A percentile compares a stretch with the other conserved stretches of the same genome.
These are phyloP conservation scores for Bjerkandera adusta DNA, from an alignment of 1,284 basidiomycete genomes.

Conservation along the genomic window DNA sequence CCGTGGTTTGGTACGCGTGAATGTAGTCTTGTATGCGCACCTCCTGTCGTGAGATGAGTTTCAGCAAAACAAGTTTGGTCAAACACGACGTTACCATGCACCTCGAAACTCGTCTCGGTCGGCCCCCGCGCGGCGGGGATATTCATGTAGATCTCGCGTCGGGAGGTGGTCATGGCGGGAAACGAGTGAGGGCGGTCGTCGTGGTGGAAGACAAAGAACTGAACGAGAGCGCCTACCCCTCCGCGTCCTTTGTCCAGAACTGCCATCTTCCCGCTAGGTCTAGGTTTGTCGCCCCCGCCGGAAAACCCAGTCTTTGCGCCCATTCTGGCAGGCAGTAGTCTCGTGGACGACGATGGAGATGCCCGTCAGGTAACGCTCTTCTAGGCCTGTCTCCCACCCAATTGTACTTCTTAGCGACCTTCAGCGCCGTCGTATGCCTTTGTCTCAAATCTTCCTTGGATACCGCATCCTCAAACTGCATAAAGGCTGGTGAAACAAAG, in stretches of 20 bases:
- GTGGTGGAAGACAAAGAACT: background rate
- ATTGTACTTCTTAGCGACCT: too few relatives aligned
- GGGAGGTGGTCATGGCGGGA: conserved; percentile 1
- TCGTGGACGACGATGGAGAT: too few relatives aligned
- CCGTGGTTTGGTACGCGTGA: conserved; percentile 40
- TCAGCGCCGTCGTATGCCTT: too few relatives aligned
- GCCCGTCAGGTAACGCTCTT: too few relatives aligned
- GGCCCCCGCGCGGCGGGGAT: conserved; percentile 18
- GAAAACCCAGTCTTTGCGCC: too few relatives aligned
- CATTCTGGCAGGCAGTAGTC: too few relatives aligned
- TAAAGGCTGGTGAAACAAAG: too few relatives aligned
- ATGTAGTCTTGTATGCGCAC: conserved; percentile 46
- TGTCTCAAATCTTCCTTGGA: too few relatives aligned
- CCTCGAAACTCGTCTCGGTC: conserved; percentile 30
- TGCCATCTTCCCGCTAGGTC: background rate
- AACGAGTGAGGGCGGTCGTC: background rate
- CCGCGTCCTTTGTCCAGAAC: background rate
- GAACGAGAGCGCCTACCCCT: background rate
- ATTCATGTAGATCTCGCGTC: conserved; percentile 23
- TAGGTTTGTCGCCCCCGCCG: background rate
- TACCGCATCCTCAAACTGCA: too few relatives aligned
- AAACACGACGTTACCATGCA: conserved; percentile 15
- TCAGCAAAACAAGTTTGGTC: conserved; percentile 7
- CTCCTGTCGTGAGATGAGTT: conserved; percentile 35
- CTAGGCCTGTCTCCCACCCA: too few relatives aligned